Conservation (phyloP, 345 rosid species). For the Alliaria petiolata region DNA sequence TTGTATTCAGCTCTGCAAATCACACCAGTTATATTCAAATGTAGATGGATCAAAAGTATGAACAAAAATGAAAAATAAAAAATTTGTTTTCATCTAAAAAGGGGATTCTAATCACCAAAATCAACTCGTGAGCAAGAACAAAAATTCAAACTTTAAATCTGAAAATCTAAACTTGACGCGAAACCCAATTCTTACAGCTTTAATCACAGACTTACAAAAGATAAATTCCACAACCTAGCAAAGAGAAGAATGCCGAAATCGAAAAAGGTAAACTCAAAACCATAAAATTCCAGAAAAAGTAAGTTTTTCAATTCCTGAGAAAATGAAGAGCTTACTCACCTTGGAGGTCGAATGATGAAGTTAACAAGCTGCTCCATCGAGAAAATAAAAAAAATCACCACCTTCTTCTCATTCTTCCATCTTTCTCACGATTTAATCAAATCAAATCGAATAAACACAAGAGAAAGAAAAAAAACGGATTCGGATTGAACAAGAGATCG, state of each 20-base stretch:
- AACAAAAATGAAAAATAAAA: not conserved
- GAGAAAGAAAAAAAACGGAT: not conserved
- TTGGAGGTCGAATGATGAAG: conserved; percentile 96
- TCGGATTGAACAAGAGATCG: not conserved
- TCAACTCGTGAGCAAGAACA: not conserved
- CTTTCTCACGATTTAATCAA: not conserved
- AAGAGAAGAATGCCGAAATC: not conserved
- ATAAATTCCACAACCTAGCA: conserved; percentile 5
- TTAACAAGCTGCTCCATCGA: conserved; percentile 56
- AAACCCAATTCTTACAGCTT: not conserved
- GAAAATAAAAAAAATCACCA: not conserved
- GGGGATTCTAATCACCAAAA: not conserved
- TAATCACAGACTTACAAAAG: not conserved
- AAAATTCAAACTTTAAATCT: not conserved
- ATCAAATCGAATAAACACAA: not conserved
- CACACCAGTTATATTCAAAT: not conserved
- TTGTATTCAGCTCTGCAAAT: conserved; percentile 84
- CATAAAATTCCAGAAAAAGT: not conserved
- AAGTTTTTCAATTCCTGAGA: not conserved
- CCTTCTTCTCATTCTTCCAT: conserved; percentile 7
- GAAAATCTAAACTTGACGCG: not conserved
- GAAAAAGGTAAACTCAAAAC: not conserved
- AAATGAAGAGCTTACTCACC: conserved; percentile 44
- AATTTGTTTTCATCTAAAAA: not conserved
- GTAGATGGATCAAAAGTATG: conserved; percentile 32